Base-by-base conservation (phyloP, 2,329 filamentous ascomycete genomes). In the Grosmannia clavigera region DNA sequence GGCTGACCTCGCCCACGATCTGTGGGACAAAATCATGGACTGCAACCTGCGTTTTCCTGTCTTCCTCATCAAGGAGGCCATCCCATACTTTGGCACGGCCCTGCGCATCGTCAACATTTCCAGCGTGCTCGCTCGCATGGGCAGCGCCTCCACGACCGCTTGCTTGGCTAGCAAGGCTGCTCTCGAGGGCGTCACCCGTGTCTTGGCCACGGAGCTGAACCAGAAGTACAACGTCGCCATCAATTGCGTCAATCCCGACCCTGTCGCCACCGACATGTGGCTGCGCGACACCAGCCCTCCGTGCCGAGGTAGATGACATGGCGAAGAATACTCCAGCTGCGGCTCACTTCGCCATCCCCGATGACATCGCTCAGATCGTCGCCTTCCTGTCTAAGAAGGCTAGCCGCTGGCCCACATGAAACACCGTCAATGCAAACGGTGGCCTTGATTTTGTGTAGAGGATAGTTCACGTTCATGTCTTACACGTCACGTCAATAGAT, bases 161-260 rank as follows among this genome's bases (percentile, higher is more conserved):
- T 61, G 62, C 58, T 29, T 29, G 5, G 57, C 61, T 10, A 55
- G 29, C 53, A 64, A 64, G 58, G 80, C 80, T 0, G 83, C 81
- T 1, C 67, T 86, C 16, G 82, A 86, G 67, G 81, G 76, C 0
- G 67, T 85, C 60, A 85, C 83, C 11, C 71, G 81, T 7, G 77
- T 74, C 54, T 80, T 80, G 76, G 82, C 84, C 0, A 73, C 73
- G 0, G 82, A 86, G 69, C 70, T 85, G 9, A 82, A 82, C 0
- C 66, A 62, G 4, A 69, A 76, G 60, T 51, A 61, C 58, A 80
- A 81, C 0, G 80, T 80, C 59, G 85, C 82, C 0, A 82, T 83
- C 31, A 86, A 86, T 64, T 74, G 76, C 1, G 78, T 86, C 3
- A 78, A 77, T 25, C 81, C 82, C 0, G 83, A 83, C 0, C 81